A percentile compares a stretch with the other conserved stretches of the same genome.
phyloP scores from a whole-genome alignment of 345 rosid species.

The Eucalyptus leucophloia region DNA sequence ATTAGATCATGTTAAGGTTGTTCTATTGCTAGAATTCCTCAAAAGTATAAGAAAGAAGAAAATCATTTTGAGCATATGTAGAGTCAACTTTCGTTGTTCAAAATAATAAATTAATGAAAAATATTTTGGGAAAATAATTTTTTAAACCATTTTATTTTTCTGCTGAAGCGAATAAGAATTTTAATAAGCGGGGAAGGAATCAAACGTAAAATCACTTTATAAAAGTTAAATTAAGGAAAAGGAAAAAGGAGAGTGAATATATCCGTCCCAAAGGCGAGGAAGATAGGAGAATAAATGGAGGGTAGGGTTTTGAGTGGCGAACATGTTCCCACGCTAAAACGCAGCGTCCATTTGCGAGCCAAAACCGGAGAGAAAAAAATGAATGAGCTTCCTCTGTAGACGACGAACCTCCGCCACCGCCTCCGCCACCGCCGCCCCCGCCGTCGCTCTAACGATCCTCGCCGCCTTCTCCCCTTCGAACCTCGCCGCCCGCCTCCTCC shows the following conservation, averaged over 20 bases:
- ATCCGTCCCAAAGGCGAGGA: not conserved
- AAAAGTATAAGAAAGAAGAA: not conserved
- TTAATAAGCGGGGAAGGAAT: not conserved
- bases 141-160: not conserved
- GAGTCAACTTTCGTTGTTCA: rapidly evolving
- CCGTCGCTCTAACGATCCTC: not conserved
- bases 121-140: not conserved
- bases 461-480: not conserved
- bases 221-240: not conserved
- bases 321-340: not conserved
- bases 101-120: not conserved
- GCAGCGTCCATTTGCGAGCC: not conserved
- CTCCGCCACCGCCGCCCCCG: not conserved
- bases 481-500: not conserved
- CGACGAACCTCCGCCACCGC: not conserved
- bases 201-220: not conserved
- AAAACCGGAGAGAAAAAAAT: not conserved
- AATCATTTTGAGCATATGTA: rapidly evolving
- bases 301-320: not conserved
- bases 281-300: not conserved
- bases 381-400: not conserved
- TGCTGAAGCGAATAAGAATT: too few species aligned
- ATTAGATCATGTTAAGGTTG: not conserved
- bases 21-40: not conserved
- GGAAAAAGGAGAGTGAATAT: not conserved